These are phyloP conservation scores for Neurospora intermedia DNA, from an alignment of 495 filamentous ascomycete genomes.

Conservation along the genomic window DNA sequence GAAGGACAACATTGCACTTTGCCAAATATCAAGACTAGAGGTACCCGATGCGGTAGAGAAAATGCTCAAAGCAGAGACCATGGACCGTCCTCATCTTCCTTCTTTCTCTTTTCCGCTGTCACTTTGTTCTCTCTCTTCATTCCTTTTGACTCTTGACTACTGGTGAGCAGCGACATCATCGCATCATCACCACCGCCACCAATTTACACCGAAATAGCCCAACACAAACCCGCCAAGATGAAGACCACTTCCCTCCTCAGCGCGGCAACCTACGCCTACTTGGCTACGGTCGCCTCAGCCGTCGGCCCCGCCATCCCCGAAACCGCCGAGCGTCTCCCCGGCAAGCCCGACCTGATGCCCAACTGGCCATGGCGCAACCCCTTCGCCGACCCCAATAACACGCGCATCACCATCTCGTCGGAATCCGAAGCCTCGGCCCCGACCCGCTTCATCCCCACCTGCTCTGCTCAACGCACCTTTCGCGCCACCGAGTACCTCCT, in stretches of 20 bases:
- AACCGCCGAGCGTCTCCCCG: slow-evolving; percentile 8
- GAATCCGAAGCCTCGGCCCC: background rate
- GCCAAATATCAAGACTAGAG: background rate
- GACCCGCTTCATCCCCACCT: slow-evolving; percentile 9
- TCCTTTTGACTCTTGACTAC: background rate
- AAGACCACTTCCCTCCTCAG: slow-evolving; percentile 11
- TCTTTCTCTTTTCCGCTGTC: background rate
- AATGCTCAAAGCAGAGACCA: background rate
- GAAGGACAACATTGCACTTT: slow-evolving; percentile 25
- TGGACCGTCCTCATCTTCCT: background rate
- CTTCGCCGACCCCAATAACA: slow-evolving; percentile 9
- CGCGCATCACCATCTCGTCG: background rate
- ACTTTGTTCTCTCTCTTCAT: background rate
- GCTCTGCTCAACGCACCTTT: slow-evolving; percentile 14
- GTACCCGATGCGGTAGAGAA: slow-evolving; percentile 1
- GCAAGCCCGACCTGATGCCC: slow-evolving; percentile 12
- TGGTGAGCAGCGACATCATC: background rate
- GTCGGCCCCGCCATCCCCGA: slow-evolving; percentile 15
- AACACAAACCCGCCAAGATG: slow-evolving; percentile 5
- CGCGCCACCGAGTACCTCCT: slow-evolving; percentile 21
- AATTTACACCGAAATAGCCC: background rate
- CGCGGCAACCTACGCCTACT: slow-evolving; percentile 4
- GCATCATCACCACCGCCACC: background rate
- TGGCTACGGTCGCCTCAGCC: slow-evolving; percentile 12
- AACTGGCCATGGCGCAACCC: slow-evolving; percentile 25